Conservation (phyloP, 176 grass and related monocot species). For the Melocanna baccifera region DNA sequence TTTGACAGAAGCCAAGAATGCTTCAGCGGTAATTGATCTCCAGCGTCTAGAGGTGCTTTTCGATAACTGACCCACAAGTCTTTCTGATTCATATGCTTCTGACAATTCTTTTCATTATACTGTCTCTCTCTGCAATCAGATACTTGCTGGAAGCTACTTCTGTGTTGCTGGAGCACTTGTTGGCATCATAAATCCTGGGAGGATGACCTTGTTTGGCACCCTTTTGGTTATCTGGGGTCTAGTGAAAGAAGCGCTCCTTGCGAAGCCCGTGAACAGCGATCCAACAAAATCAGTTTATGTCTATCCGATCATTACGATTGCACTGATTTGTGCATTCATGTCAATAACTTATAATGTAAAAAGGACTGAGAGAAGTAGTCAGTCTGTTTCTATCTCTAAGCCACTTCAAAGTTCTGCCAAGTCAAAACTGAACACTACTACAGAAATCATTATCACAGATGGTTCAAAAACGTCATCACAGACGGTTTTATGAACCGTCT, state of each 20-base stretch:
- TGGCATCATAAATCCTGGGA: constrained; percentile 78
- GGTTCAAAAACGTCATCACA: too few relatives aligned
- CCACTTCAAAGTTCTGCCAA: constrained; percentile 91
- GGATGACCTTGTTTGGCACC: constrained; percentile 94
- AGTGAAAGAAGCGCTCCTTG: constrained; percentile 78
- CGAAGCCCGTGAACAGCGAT: constrained; percentile 58
- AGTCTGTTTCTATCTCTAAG: constrained; percentile 62
- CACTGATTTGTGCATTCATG: constrained; percentile 70
- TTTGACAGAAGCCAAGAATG: constrained; percentile 75
- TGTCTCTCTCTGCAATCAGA: constrained; percentile 41
- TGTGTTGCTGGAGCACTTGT: constrained; percentile 76
- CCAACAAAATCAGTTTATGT: constrained; percentile 64
- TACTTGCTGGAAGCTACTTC: constrained; percentile 96
- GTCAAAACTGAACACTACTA: constrained; percentile 94
- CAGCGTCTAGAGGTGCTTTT: constrained; percentile 72
- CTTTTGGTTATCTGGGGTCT: constrained; percentile 91
- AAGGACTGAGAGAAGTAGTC: constrained; percentile 50
- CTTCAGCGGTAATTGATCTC: constrained; percentile 78
- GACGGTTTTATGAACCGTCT: too few relatives aligned
- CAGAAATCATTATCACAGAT: too few relatives aligned
- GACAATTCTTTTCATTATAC: constrained; percentile 10
- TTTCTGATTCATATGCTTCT: background rate
- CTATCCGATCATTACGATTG: constrained; percentile 76
- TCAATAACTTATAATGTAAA: constrained; percentile 79
- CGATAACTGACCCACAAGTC: background rate